Evolutionary conservation across 208 protist species (phyloP), one percentile per base, ranked within the genome.

Genomic region (Acanthamoeba royreba): DNA sequence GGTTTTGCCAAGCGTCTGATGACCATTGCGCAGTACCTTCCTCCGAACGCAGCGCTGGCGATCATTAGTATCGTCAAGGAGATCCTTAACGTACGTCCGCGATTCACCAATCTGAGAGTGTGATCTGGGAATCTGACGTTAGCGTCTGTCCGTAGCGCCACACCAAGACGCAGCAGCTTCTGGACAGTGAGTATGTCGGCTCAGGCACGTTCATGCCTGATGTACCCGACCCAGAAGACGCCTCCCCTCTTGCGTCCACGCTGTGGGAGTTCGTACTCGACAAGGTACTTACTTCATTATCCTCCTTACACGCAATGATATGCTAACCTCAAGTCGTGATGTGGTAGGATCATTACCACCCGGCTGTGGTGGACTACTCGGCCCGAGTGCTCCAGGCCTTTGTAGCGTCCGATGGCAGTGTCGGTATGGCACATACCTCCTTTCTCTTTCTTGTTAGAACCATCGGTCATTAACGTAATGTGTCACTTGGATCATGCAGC

Each of bases 1-100:
- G 66, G 88, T 9, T 96, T 94, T 66, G 87, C 94, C n/a, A 96
- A 96, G 58, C 66, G 94, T 28, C 42, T 96, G 22, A 35, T 69
- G 8, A 95, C 40, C 0, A 55, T 95, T 13, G 46, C 72, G 0
- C 35, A 93, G 5, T 72, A 31, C 2, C 42, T 95, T 15, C 77
- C 87, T 72, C 77, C 92, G 42, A 72, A 96, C 43, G 61, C 72
- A 1, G 19, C 92, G n/a, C 25, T 96, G 3, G 77, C 94, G 22
- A 11, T 96, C 0, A 31, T 92, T 42, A 52, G 55, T 40, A 77
- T 92, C 55, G 42, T 92, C 61, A 77, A 49, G 38, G 55, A 92
- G 28, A 69, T 92, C 33, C 25, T 92, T 33, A 89, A 66, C 33
- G 81, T 89, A 66, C 49, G 49, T 40, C 7, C n/a, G 40, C 72